Conservation (phyloP, 345 rosid species). For the Eucalyptus cloeziana region DNA sequence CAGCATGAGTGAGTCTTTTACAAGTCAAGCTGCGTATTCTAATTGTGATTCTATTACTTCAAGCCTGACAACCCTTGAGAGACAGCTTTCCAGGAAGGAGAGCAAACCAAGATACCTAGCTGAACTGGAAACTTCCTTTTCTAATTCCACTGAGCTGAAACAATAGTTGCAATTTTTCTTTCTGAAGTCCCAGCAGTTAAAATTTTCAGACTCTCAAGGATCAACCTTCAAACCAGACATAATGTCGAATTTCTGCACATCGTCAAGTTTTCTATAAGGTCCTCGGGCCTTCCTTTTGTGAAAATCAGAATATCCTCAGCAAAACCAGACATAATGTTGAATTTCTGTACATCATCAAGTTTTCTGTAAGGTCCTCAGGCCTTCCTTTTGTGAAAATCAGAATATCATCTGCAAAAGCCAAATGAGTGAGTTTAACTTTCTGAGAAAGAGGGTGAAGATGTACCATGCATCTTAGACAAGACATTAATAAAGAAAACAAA, state of each 20-base stretch:
- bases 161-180: not conserved
- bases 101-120: not conserved
- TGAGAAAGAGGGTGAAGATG: not conserved
- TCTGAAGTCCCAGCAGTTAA: not conserved
- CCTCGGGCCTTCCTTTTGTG: not conserved
- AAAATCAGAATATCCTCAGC: too few relatives aligned
- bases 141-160: not conserved
- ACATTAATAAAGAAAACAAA: not conserved
- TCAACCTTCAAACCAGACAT: not conserved
- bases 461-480: not conserved
- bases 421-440: not conserved
- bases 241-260: not conserved
- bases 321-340: not conserved
- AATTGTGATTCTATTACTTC: not conserved
- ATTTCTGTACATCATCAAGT: not conserved
- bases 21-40: not conserved
- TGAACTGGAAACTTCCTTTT: not conserved
- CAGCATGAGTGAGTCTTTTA: not conserved
- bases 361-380: not conserved
- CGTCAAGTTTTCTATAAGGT: not conserved
- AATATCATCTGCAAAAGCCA: not conserved
- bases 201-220: not conserved
- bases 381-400: not conserved
- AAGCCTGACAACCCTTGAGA: not conserved
- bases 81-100: not conserved